Evolutionary conservation across 1,284 basidiomycete species (phyloP), one percentile per base, ranked within the genome.

Genomic region (Pseudozyma sp.): DNA sequence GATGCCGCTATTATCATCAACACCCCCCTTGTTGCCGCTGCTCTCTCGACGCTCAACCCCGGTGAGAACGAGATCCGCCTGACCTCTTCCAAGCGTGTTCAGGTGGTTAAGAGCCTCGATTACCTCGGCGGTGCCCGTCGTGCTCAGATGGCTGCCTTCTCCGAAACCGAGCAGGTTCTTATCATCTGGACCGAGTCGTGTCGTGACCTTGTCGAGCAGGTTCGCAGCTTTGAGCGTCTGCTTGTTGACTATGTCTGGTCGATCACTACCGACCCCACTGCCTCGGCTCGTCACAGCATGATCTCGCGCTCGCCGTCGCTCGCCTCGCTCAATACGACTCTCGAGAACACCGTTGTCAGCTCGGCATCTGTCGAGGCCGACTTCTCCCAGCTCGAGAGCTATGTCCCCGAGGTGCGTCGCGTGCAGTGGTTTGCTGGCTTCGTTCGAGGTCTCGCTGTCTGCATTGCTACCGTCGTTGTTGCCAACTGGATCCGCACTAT

Each of bases 81-180:
- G 42, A 70, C 61, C 47, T 43, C 74, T 7, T 62, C 59, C 42
- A 62, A 76, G 52, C 56, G 67, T 40, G 60, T 78, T 14, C 76
- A 78, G 45, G 65, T 70, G 34, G 51, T 76, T 47, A 57, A 91
- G 64, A 88, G 87, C 31, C 89, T 93, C 79, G 81, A 84, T 52
- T 87, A 89, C 69, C 87, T 93, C 7, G 89, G 89, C 10, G 87
- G 88, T 34, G 92, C 91, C 1, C 90, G 92, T 81, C 92, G 92
- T 86, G 91, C 93, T 73, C 92, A 94, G 81, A 91, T 91, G 70
- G 92, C 90, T n/a, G 92, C 92, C 16, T 93, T 94, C 85, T 89
- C 93, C 64, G 89, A 92, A 43, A 90, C 91, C 80, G 92, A 93
- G 78, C 88, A 89, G 35, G 89, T 92, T 16, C 86, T 93, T 44